Percentiles rank a stretch among this genome's conserved stretches.
Conservation (phyloP, 306 rosid species). For the Vicia faba region DNA sequence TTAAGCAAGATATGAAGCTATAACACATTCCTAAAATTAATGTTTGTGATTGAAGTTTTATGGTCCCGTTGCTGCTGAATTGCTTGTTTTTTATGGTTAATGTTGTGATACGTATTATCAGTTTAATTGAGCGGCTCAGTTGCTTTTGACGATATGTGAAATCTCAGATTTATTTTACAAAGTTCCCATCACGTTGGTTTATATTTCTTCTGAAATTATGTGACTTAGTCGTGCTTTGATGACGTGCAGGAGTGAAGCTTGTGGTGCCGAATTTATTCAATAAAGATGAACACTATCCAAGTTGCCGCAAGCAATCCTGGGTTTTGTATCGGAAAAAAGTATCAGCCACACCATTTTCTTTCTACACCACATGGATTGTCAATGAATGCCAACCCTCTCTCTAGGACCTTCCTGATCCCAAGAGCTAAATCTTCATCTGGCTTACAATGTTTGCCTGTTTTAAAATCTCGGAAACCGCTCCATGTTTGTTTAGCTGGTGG, state of each 20-base stretch:
- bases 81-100: slow-evolving; percentile 1
- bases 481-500: slow-evolving; percentile 60
- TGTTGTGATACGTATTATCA: neutral
- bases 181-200: slow-evolving; percentile 3
- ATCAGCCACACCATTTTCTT: slow-evolving; percentile 23
- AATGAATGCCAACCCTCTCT: slow-evolving; percentile 21
- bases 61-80: neutral
- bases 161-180: neutral
- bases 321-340: slow-evolving; percentile 19
- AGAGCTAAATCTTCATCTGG: slow-evolving; percentile 26
- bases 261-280: slow-evolving; percentile 14
- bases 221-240: slow-evolving; percentile 29
- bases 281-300: slow-evolving; percentile 48
- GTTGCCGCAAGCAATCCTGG: slow-evolving; percentile 39
- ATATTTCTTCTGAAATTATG: neutral
- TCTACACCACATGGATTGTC: slow-evolving; percentile 32
- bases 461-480: slow-evolving; percentile 39
- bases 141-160: neutral
- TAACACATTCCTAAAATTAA: too few relatives aligned
- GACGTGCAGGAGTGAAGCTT: slow-evolving; percentile 37
- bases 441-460: slow-evolving; percentile 38
- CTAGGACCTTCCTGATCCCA: slow-evolving; percentile 22
- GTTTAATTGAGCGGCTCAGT: neutral
- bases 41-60: neutral
- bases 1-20: too few relatives aligned